A percentile compares a stretch with the other conserved stretches of the same genome.
Conservation (phyloP, 352 stramenopile species). For the Globisporangium nodosum region DNA sequence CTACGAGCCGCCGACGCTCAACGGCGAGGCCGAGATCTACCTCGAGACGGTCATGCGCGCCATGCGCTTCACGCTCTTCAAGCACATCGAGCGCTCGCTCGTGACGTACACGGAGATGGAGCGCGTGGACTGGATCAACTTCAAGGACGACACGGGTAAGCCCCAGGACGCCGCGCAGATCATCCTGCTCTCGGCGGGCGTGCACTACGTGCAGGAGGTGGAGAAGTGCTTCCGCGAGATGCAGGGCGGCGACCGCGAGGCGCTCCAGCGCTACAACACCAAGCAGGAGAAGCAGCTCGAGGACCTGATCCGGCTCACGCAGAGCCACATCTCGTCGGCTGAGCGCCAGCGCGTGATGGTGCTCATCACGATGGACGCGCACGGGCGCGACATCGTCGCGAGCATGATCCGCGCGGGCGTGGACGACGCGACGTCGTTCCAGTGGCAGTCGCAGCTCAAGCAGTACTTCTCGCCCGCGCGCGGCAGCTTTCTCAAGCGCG, state of each 20-base stretch:
- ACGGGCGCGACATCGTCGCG: conserved; percentile 94
- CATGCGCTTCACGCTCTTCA: conserved; percentile 93
- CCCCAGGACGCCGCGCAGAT: conserved; percentile 94
- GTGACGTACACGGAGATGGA: conserved; percentile 88
- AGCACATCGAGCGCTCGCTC: conserved; percentile 92
- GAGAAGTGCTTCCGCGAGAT: conserved; percentile 82
- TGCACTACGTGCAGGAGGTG: conserved; percentile 93
- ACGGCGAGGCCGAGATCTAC: conserved; percentile 98
- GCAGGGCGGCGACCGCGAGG: conserved; percentile 72
- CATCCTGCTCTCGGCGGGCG: conserved; percentile 88
- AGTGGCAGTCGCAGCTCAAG: conserved; percentile 96
- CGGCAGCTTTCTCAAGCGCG: conserved; percentile 88
- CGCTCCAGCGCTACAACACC: conserved; percentile 88
- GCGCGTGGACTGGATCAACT: conserved; percentile 95
- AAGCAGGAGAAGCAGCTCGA: conserved; percentile 91
- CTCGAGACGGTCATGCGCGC: conserved; percentile 93
- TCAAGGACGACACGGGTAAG: conserved; percentile 85
- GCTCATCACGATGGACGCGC: conserved; percentile 95
- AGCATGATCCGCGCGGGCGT: conserved; percentile 91
- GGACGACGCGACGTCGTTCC: conserved; percentile 79
- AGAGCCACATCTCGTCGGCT: conserved; percentile 88
- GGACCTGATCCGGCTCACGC: conserved; percentile 91
- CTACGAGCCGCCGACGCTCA: conserved; percentile 85
- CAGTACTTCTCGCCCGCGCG: conserved; percentile 89
- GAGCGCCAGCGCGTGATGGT: conserved; percentile 94